A percentile compares a stretch with the other conserved stretches of the same genome.
Conservation (phyloP, 78 protist species). For the Abeoforma whisleri region DNA sequence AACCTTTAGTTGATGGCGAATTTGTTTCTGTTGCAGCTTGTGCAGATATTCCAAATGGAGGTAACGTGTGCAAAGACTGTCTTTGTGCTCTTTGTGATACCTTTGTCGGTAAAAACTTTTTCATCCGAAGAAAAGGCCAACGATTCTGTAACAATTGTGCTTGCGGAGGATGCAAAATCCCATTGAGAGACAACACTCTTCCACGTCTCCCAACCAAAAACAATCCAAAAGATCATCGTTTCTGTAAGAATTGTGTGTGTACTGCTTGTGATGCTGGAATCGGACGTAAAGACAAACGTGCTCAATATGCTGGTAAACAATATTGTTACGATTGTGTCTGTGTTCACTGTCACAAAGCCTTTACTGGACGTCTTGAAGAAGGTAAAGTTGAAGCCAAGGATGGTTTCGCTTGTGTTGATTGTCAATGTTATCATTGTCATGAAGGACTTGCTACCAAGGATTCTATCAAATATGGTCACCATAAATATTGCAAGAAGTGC, state of each 20-base stretch:
- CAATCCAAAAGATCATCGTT: not conserved
- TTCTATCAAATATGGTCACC: not conserved
- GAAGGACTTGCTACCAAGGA: not conserved
- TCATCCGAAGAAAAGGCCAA: conserved; percentile 7
- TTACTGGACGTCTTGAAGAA: not conserved
- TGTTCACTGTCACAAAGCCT: not conserved
- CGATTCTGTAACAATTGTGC: conserved; percentile 16
- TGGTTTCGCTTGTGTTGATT: not conserved
- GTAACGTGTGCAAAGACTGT: conserved; percentile 28
- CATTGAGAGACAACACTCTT: not conserved
- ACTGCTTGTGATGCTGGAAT: not conserved
- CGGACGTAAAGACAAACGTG: not conserved
- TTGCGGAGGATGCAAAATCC: conserved; percentile 38
- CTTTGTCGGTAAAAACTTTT: conserved; percentile 2
- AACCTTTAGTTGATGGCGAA: conserved; percentile 15
- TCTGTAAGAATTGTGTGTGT: not conserved
- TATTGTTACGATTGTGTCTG: conserved; percentile 14
- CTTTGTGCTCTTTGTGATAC: conserved; percentile 20
- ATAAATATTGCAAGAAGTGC: conserved; percentile 13
- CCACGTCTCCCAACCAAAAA: not conserved
- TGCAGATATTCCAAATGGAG: conserved; percentile 23
- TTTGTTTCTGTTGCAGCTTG: not conserved
- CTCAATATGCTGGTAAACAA: not conserved
- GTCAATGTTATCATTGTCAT: conserved; percentile 3
- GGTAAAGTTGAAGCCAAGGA: too few species aligned